Base-by-base conservation (phyloP, 306 rosid species). In the Ormosia semicastrata region DNA sequence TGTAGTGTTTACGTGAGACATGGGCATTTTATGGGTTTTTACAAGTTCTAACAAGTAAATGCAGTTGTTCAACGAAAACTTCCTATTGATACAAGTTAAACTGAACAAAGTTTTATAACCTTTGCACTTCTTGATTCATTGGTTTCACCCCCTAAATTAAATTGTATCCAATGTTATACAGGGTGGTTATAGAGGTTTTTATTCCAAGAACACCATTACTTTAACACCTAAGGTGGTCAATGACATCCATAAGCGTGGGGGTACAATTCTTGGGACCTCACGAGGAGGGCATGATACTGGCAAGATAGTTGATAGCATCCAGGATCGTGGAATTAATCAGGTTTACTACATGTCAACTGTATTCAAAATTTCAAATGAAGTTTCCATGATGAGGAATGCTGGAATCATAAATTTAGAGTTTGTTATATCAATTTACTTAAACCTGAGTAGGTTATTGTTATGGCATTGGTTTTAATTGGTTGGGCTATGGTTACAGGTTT, bases 141-240 rank as follows among this genome's bases (percentile, higher is more conserved):
- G 53, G 36, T 71, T 81, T 69, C 84, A 43, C 52, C 63, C 2
- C 69, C 2, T 3, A 13, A 49, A 12, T 47, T 64, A 63, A 81
- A 60, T 65, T 67, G 12, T 7, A 64, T 79, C 41, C 40, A 47
- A 39, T 80, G 30, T 40, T 81, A 29, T 85, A 56, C 86, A 95
- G 99, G 99, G 98, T 68, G 98, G 99, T 65, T 95, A 93, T 82
- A 89, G 89, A 82, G 99, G 99, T 33, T 95, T 95, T 87, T 95
- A 91, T 83, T 86, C 99, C 37, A 86, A 82, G 66, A 95, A 95
- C 86, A 93, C 91, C 30, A 46, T 91, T 73, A 68, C 86, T 77
- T 70, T 95, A 71, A 93, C 96, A 75, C 97, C 99, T 9, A 95
- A 91, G 89, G 84, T 80, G 64, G 99, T 95, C 72, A 92, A 95